A percentile compares a stretch with the other conserved stretches of the same genome.
phyloP scores from a whole-genome alignment of 2,329 filamentous ascomycete species.

The Talaromyces sp. region DNA sequence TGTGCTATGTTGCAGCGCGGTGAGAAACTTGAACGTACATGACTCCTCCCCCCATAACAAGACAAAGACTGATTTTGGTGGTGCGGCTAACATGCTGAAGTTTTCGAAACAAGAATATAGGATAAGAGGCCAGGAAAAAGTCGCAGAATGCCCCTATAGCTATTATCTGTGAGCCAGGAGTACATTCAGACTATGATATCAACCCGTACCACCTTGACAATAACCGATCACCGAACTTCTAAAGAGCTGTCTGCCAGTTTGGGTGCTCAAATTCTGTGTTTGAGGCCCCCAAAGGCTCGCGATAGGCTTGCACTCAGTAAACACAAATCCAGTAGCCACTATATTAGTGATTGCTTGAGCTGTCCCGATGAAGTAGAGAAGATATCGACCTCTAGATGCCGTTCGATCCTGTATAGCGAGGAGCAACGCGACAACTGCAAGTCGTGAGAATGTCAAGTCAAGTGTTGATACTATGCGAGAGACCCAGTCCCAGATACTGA shows the following conservation, averaged over 20 bases:
- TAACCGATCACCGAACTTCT: too few species aligned
- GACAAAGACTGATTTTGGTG: not conserved
- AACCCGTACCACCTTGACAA: too few species aligned
- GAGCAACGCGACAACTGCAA: slow-evolving; percentile 21
- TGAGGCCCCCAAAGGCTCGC: slow-evolving; percentile 19
- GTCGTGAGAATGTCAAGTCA: slow-evolving; percentile 15
- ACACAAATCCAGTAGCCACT: slow-evolving; percentile 16
- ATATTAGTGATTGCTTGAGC: slow-evolving; percentile 19
- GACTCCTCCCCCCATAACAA: not conserved
- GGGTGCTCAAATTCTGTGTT: too few species aligned
- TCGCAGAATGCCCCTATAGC: not conserved
- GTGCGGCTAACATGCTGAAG: not conserved
- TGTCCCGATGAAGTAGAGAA: slow-evolving; percentile 16
- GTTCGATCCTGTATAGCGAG: slow-evolving; percentile 18
- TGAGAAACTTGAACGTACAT: too few species aligned
- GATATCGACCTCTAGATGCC: slow-evolving; percentile 10
- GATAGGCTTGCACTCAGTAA: slow-evolving; percentile 17
- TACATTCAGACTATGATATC: too few species aligned
- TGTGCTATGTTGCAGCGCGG: too few species aligned
- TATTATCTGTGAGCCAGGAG: too few species aligned
- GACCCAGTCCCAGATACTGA: slow-evolving; percentile 24
- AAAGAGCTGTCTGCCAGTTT: too few species aligned
- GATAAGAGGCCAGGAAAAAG: not conserved
- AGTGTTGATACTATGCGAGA: slow-evolving; percentile 16
- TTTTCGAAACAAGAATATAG: not conserved